Percentiles rank a stretch among this genome's conserved stretches.
phyloP scores from a whole-genome alignment of 2,329 filamentous ascomycete genomes.

The Onygenales sp. region DNA sequence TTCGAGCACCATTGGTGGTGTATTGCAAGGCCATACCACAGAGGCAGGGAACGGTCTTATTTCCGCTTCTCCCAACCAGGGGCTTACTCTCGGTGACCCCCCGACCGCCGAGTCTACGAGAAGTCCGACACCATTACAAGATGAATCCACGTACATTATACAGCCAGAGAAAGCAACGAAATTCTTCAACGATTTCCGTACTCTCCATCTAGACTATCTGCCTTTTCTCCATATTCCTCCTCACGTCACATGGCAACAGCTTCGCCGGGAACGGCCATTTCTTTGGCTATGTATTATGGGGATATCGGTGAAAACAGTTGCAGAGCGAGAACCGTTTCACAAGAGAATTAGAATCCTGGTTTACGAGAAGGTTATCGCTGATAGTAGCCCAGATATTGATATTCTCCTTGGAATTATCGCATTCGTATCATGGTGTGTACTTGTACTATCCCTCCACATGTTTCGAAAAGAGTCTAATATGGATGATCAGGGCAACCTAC shows the following conservation, averaged over 20 bases:
- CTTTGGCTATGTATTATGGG: constrained; percentile 32
- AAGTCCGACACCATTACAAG: background rate
- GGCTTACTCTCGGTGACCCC: background rate
- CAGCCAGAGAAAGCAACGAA: background rate
- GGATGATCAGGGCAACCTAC: background rate
- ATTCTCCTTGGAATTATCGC: background rate
- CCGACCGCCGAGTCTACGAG: background rate
- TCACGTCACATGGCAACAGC: constrained; percentile 15
- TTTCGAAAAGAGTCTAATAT: background rate
- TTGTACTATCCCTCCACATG: background rate
- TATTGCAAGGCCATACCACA: background rate
- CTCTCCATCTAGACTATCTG: constrained; percentile 15
- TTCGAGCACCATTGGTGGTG: background rate
- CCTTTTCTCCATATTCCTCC: constrained; percentile 19
- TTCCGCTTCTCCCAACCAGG: background rate
- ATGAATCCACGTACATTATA: background rate
- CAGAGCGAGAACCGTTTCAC: constrained; percentile 14
- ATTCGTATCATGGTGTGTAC: background rate
- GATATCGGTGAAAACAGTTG: constrained; percentile 13
- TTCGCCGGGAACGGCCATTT: constrained; percentile 27
- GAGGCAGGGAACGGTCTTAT: background rate
- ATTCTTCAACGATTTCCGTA: background rate
- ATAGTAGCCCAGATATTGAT: background rate
- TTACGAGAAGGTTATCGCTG: background rate
- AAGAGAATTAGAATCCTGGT: background rate